phyloP scores from a whole-genome alignment of 164 flowering plant genomes.

The Brasenia schreberi region DNA sequence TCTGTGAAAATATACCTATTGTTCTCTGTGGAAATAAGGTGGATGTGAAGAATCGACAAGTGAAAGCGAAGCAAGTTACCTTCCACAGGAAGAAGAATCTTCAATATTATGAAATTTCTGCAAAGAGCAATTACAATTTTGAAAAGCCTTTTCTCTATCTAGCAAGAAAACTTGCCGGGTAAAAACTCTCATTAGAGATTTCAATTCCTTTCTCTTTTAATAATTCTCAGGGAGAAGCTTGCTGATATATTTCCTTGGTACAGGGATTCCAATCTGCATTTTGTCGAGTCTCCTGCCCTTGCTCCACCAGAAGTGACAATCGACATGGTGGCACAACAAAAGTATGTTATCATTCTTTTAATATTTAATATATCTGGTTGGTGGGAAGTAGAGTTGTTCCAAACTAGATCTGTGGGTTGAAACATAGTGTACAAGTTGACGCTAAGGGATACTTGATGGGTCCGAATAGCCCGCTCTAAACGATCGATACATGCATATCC shows the following conservation, averaged over 20 bases:
- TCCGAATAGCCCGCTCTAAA: too few species aligned
- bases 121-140: slow-evolving; percentile 78
- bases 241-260: not conserved
- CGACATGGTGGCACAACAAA: slow-evolving; percentile 40
- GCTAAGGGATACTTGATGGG: too few species aligned
- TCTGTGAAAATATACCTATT: slow-evolving; percentile 80
- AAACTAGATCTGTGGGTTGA: too few species aligned
- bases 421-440: too few species aligned
- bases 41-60: slow-evolving; percentile 88
- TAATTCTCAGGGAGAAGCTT: not conserved
- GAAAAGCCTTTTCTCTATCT: slow-evolving; percentile 80
- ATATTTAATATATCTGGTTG: not conserved
- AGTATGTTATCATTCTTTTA: slow-evolving; percentile 14
- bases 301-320: slow-evolving; percentile 60
- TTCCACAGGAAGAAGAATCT: slow-evolving; percentile 80
- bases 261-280: slow-evolving; percentile 52
- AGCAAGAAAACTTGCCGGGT: slow-evolving; percentile 86
- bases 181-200: slow-evolving; percentile 2
- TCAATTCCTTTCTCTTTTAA: not conserved
- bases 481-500: too few species aligned
- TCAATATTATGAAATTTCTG: slow-evolving; percentile 82
- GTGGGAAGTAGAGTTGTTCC: not conserved
- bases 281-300: slow-evolving; percentile 57
- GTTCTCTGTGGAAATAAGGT: slow-evolving; percentile 90
- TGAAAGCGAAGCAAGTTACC: slow-evolving; percentile 85